These are phyloP conservation scores for Aspergillus hiratsukae DNA, from an alignment of 2,329 filamentous ascomycete genomes.

Conservation along the genomic window DNA sequence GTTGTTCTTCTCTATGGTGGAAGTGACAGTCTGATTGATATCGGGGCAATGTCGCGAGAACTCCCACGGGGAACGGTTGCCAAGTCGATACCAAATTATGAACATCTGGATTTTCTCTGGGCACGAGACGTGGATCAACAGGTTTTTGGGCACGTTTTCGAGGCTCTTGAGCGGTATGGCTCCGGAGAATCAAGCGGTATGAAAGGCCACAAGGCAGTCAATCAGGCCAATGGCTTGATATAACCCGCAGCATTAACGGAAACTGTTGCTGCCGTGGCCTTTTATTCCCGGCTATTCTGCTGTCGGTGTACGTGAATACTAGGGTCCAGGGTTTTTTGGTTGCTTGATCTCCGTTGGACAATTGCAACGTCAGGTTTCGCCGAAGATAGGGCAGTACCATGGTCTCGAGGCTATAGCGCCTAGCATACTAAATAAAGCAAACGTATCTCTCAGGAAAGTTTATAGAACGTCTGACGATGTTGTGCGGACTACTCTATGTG, in stretches of 20 bases:
- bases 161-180: constrained; percentile 69
- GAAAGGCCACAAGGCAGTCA: background rate
- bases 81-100: constrained; percentile 84
- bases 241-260: constrained; percentile 1
- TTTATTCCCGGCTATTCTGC: background rate
- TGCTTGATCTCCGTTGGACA: background rate
- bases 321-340: background rate
- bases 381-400: background rate
- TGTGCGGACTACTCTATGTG: background rate
- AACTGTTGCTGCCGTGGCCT: background rate
- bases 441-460: background rate
- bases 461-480: background rate
- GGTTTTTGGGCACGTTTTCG: constrained; percentile 88
- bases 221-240: constrained; percentile 8
- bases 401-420: background rate
- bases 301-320: background rate
- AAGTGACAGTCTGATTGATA: constrained; percentile 89
- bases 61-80: constrained; percentile 79
- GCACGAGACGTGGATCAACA: constrained; percentile 75
- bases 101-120: constrained; percentile 97
- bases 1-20: constrained; percentile 92
- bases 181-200: background rate
- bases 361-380: background rate
- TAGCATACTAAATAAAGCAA: background rate
- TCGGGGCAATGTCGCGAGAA: constrained; percentile 85